Evolutionary conservation across 176 grass and related monocot genomes (phyloP).

Genomic region (Phyllostachys edulis): DNA sequence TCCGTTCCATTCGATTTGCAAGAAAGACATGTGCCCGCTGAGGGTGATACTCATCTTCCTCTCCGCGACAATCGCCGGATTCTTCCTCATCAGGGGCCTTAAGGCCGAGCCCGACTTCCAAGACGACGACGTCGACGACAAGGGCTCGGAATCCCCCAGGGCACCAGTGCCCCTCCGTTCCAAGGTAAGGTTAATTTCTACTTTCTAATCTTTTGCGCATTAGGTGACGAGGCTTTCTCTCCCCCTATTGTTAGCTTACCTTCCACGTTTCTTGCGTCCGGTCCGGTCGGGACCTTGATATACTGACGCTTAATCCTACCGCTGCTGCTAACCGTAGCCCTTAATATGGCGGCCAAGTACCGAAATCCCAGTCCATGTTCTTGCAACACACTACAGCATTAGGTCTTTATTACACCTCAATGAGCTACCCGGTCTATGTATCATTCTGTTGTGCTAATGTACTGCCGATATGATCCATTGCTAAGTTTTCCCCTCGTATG

Average conservation of each 20-base stretch:
- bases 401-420: background rate
- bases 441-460: background rate
- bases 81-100: conserved; percentile 77
- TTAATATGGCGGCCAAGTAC: too few species aligned
- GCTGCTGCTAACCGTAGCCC: background rate
- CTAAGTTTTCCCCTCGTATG: background rate
- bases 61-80: conserved; percentile 90
- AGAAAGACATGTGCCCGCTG: conserved; percentile 68
- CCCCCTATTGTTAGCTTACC: background rate
- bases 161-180: conserved; percentile 25
- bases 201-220: background rate
- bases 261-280: background rate
- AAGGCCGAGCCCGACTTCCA: conserved; percentile 51
- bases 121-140: conserved; percentile 8
- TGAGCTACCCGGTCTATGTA: background rate
- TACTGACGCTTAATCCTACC: background rate
- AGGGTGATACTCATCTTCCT: conserved; percentile 91
- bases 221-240: too few species aligned
- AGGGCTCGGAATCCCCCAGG: conserved; percentile 1
- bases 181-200: conserved; percentile 19
- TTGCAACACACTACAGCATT: background rate
- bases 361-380: background rate
- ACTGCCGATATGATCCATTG: background rate
- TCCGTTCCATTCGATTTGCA: too few species aligned
- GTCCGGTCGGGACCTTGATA: background rate